Conservation (phyloP, 169 alveolate species). For the Miamiensis avidus region DNA sequence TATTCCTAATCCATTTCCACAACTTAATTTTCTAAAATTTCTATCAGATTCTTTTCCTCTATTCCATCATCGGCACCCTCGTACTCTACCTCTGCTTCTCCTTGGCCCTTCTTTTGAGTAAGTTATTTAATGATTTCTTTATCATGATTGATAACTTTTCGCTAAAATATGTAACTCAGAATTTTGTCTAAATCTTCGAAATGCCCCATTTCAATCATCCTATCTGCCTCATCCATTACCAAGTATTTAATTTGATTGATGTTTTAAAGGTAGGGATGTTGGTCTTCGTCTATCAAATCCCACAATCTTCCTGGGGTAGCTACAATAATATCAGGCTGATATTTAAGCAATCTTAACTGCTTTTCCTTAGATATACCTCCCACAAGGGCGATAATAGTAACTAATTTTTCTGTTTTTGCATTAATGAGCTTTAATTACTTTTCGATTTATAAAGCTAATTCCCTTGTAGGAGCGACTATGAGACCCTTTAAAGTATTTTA, state of each 20-base stretch:
- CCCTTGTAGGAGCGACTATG: constrained; percentile 98
- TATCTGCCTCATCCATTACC: constrained; percentile 84
- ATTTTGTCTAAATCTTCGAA: constrained; percentile 64
- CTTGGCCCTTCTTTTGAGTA: constrained; percentile 14
- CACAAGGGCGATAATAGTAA: constrained; percentile 61
- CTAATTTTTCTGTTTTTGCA: constrained; percentile 37
- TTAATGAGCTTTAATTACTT: constrained; percentile 27
- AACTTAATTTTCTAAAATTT: constrained; percentile 2
- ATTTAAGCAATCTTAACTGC: constrained; percentile 62
- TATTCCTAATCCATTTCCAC: constrained; percentile 1
- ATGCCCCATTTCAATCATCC: constrained; percentile 76
- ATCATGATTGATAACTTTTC: constrained; percentile 32
- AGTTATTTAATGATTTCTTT: constrained; percentile 10
- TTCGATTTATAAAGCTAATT: constrained; percentile 93
- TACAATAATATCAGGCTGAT: constrained; percentile 65
- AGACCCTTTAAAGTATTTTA: constrained; percentile 66
- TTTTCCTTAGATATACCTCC: constrained; percentile 83
- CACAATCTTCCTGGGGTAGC: constrained; percentile 77
- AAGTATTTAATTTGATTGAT: constrained; percentile 50
- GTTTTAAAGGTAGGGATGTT: constrained; percentile 40
- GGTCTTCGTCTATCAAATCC: constrained; percentile 69
- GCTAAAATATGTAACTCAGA: constrained; percentile 55
- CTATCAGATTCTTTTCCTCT: neutral
- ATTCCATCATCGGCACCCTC: neutral
- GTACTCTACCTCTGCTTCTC: constrained; percentile 38